A percentile compares a stretch with the other conserved stretches of the same genome.
phyloP scores from a whole-genome alignment of 148 eudicot genomes.

The Heliosperma pusillum region DNA sequence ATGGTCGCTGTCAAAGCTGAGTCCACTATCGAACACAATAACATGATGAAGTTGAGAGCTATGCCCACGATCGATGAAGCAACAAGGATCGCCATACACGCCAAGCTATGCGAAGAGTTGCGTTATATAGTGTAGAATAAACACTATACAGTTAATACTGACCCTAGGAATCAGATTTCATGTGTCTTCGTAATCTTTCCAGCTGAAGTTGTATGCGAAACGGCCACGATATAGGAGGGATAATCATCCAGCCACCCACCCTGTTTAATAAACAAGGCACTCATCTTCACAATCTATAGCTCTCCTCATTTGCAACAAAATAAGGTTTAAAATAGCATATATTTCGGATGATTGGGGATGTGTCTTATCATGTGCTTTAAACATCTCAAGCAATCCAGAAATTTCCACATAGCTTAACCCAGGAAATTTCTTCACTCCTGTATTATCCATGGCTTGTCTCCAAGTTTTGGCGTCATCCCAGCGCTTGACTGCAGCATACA shows the following conservation, averaged over 20 bases:
- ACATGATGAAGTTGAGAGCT: constrained; percentile 92
- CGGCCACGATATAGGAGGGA: background rate
- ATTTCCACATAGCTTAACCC: constrained; percentile 78
- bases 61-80: constrained; percentile 90
- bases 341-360: constrained; percentile 52
- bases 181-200: background rate
- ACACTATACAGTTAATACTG: background rate
- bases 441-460: constrained; percentile 73
- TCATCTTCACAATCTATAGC: constrained; percentile 29
- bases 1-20: constrained; percentile 91
- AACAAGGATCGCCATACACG: constrained; percentile 57
- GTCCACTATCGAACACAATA: constrained; percentile 87
- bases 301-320: constrained; percentile 45
- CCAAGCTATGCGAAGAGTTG: constrained; percentile 29
- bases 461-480: constrained; percentile 65
- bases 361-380: constrained; percentile 73
- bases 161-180: background rate
- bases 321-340: constrained; percentile 40
- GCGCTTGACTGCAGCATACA: constrained; percentile 60
- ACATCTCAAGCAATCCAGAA: constrained; percentile 55
- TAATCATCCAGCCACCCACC: background rate
- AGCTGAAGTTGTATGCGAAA: background rate
- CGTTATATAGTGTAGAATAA: background rate
- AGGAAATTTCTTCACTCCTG: constrained; percentile 80
- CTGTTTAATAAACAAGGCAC: constrained; percentile 5